Percentiles rank a stretch among this genome's conserved stretches.
These are phyloP conservation scores for Ogataea minuta DNA, from an alignment of 805 yeast species.

Conservation along the genomic window DNA sequence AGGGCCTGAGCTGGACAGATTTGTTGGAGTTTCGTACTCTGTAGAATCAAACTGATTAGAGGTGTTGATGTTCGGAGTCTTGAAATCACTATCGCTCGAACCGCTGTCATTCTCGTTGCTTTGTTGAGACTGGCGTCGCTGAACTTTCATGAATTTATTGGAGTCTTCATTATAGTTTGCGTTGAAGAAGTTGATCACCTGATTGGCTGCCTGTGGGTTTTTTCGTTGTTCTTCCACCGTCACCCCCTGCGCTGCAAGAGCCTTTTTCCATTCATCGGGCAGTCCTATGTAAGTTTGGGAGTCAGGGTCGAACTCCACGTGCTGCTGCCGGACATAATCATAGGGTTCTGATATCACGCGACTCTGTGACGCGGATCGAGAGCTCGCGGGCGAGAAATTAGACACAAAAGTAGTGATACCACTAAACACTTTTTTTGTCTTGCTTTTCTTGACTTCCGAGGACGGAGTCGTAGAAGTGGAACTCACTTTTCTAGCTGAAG, in stretches of 20 bases:
- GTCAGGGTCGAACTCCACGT: conserved; percentile 83
- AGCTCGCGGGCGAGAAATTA: conserved; percentile 15
- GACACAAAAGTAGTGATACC: conserved; percentile 48
- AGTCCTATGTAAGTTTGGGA: conserved; percentile 89
- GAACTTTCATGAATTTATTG: conserved; percentile 32
- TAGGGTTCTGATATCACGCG: conserved; percentile 85
- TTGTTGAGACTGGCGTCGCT: conserved; percentile 18
- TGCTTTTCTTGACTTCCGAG: conserved; percentile 30
- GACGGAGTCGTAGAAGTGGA: conserved; percentile 16
- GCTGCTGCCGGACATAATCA: conserved; percentile 86
- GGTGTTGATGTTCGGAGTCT: conserved; percentile 18
- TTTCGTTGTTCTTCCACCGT: conserved; percentile 83
- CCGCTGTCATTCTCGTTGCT: conserved; percentile 24
- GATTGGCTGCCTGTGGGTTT: conserved; percentile 83
- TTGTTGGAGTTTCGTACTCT: conserved; percentile 14
- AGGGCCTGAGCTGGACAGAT: conserved; percentile 12
- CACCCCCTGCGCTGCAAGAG: conserved; percentile 82
- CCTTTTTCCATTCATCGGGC: conserved; percentile 88
- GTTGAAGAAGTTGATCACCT: conserved; percentile 31
- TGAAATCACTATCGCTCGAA: conserved; percentile 17
- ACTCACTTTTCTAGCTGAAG: conserved; percentile 16
- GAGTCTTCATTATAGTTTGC: conserved; percentile 25
- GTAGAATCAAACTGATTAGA: conserved; percentile 15
- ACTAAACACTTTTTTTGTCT: conserved; percentile 51
- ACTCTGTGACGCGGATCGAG: conserved; percentile 18